Evolutionary conservation across 495 filamentous ascomycete species (phyloP).

Genomic region (Xylaria castorea): DNA sequence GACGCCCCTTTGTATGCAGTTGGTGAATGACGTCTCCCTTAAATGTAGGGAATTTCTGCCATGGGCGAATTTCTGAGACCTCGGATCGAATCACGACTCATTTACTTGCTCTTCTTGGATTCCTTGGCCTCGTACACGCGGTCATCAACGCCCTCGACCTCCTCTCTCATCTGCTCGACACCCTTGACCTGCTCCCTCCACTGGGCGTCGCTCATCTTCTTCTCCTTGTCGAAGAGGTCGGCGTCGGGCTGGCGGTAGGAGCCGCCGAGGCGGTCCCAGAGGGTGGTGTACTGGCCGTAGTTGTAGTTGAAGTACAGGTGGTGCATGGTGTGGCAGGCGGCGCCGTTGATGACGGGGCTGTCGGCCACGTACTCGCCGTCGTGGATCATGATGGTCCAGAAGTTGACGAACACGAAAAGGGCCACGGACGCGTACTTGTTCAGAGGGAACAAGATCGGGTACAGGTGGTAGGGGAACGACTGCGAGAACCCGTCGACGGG

Average conservation of each 20-base stretch:
- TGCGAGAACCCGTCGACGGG: slow-evolving; percentile 94
- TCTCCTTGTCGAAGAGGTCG: slow-evolving; percentile 85
- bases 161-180: slow-evolving; percentile 84
- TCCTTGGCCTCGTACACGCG: slow-evolving; percentile 64
- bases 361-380: slow-evolving; percentile 96
- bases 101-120: slow-evolving; percentile 57
- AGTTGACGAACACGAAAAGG: slow-evolving; percentile 91
- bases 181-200: slow-evolving; percentile 83
- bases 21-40: background rate
- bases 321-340: slow-evolving; percentile 96
- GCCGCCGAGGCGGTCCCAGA: slow-evolving; percentile 91
- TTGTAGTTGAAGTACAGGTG: slow-evolving; percentile 99
- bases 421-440: slow-evolving; percentile 88
- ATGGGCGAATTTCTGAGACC: background rate
- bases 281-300: slow-evolving; percentile 94
- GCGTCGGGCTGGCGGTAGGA: slow-evolving; percentile 89
- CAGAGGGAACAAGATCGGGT: slow-evolving; percentile 91
- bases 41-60: background rate
- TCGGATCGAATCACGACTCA: background rate
- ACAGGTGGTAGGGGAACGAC: slow-evolving; percentile 90
- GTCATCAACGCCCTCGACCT: slow-evolving; percentile 89
- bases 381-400: slow-evolving; percentile 98
- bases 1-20: background rate
- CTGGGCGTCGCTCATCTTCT: slow-evolving; percentile 82
- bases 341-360: slow-evolving; percentile 88